phyloP scores from a whole-genome alignment of 352 stramenopile species.

The Saprolegnia diclina region DNA sequence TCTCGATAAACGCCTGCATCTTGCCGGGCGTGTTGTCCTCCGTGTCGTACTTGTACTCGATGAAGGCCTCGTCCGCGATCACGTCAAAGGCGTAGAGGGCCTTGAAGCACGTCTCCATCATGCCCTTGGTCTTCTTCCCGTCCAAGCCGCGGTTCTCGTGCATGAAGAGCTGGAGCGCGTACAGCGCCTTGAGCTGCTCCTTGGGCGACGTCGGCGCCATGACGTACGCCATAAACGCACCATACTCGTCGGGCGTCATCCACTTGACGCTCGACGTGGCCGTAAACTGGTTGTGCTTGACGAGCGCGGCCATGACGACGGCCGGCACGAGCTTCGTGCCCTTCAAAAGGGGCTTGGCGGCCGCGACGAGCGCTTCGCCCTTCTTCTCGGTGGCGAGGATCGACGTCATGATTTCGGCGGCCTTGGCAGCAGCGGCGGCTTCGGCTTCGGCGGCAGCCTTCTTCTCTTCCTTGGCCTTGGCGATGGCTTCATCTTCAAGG shows the following conservation, averaged over 20 bases:
- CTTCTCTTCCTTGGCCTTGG: slow-evolving; percentile 46
- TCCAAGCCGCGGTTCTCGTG: slow-evolving; percentile 53
- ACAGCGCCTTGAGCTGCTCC: slow-evolving; percentile 65
- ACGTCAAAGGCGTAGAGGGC: slow-evolving; percentile 78
- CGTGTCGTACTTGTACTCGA: slow-evolving; percentile 85
- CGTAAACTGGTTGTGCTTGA: slow-evolving; percentile 46
- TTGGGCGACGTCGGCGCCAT: slow-evolving; percentile 48
- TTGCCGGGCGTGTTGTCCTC: slow-evolving; percentile 60
- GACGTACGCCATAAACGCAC: slow-evolving; percentile 50
- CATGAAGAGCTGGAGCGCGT: slow-evolving; percentile 70
- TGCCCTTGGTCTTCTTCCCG: slow-evolving; percentile 42
- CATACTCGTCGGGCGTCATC: slow-evolving; percentile 58
- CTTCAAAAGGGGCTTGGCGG: slow-evolving; percentile 51
- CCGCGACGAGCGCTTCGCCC: slow-evolving; percentile 48
- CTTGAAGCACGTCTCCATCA: slow-evolving; percentile 84
- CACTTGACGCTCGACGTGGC: slow-evolving; percentile 77
- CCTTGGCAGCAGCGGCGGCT: slow-evolving; percentile 43
- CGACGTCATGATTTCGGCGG: slow-evolving; percentile 51
- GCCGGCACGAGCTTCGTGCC: slow-evolving; percentile 37
- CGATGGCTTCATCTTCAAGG: slow-evolving; percentile 39
- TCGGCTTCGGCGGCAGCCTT: slow-evolving; percentile 36
- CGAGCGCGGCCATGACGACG: slow-evolving; percentile 55
- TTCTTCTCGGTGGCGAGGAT: slow-evolving; percentile 59
- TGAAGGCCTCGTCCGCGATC: slow-evolving; percentile 69
- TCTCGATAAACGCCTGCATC: slow-evolving; percentile 82